Percentiles rank a stretch among this genome's conserved stretches.
Evolutionary conservation across 179 eudicot genomes (phyloP).

Genomic region (Pouteria campechiana): DNA sequence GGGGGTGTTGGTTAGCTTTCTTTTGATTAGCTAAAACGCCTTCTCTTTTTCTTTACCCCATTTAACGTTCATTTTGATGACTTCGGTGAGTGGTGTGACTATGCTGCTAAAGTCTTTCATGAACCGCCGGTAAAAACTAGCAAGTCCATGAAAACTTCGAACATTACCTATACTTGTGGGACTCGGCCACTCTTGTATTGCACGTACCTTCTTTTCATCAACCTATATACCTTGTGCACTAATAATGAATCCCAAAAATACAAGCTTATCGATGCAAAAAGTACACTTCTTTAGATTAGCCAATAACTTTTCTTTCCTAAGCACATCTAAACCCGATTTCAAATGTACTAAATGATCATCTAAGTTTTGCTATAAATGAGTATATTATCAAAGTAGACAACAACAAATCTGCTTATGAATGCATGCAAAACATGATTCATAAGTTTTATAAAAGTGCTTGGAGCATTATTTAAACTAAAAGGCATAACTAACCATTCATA

Average conservation of each 20-base stretch:
- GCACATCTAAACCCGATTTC: neutral
- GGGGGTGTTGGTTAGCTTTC: neutral
- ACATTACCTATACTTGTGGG: neutral
- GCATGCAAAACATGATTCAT: constrained; percentile 1
- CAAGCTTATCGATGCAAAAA: neutral
- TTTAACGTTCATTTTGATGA: neutral
- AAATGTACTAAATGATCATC: neutral
- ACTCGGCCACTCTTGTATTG: neutral
- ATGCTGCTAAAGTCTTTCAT: neutral
- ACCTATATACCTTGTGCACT: neutral
- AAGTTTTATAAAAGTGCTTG: neutral
- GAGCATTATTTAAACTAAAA: neutral
- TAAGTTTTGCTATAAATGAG: neutral
- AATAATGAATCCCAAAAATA: constrained; percentile 5
- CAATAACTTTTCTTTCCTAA: neutral
- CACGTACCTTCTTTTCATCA: neutral
- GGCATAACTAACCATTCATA: constrained; percentile 8
- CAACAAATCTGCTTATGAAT: constrained; percentile 1
- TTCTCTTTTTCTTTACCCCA: constrained; percentile 2
- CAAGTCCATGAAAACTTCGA: constrained; percentile 1
- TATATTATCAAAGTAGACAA: neutral
- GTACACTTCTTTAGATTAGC: constrained; percentile 1
- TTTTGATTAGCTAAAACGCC: neutral
- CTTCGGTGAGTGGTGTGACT: neutral
- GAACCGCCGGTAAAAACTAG: constrained; percentile 4